Base-by-base conservation (phyloP, 805 yeast species). In the Trichomonascus vanleenenianus region DNA sequence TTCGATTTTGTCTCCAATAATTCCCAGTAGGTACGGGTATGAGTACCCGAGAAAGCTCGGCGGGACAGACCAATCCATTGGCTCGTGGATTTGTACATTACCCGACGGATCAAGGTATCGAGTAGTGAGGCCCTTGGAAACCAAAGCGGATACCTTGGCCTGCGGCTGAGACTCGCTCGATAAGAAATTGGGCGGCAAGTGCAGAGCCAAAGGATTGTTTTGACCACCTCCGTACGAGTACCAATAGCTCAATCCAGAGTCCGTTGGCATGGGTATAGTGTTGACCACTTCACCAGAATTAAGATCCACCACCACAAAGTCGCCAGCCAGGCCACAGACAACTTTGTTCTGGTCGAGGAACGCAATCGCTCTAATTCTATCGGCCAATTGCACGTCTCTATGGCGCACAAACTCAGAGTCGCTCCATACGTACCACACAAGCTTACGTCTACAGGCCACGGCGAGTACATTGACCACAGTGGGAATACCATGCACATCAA, bases 1-100 rank as follows among this genome's bases (percentile, higher is more conserved):
- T 41, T 69, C 71, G 0, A 75, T 48, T 3, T 59, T 51, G 31
- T 56, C 57, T 8, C 59, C 53, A 6, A 48, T 44, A 25, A 61
- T 52, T 1, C 58, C 50, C 3, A 72, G 42, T 11, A 72, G 47
- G 48, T 70, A 73, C 0, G 77, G 77, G 42, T 68, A 66, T 59
- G 62, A 58, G 49, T 57, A 66, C 27, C 54, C 59, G 12, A 68
- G 51, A 43, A 47, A 46, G 22, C 55, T 50, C 8, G 72, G 44
- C 12, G 22, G 66, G 19, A 53, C 39, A 51, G 55, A 35, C 27
- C 27, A 22, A 4, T 22, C 27, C 8, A 22, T 22, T 5, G 27
- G 27, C 8, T 22, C 27, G 12, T 10, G 12, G 12, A 14, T 15
- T 7, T 14, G 16, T 16, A 16, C 38, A n/a, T 34, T 11, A 11